Evolutionary conservation across 768 basidiomycete genomes (phyloP).

Genomic region (Phylloporus scabripes): DNA sequence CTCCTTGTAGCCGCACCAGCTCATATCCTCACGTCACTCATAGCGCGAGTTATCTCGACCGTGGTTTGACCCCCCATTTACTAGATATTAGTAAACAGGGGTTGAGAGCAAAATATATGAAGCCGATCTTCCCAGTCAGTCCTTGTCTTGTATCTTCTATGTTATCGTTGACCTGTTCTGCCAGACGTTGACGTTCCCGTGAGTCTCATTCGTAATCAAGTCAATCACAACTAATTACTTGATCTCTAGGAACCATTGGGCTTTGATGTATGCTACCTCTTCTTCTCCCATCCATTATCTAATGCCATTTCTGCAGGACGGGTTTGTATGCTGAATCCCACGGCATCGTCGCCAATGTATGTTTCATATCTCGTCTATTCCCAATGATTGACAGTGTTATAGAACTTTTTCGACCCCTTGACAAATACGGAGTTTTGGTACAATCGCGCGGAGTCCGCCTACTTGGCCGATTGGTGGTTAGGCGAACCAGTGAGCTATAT

Average conservation of each 20-base stretch:
- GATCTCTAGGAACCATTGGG: constrained; percentile 78
- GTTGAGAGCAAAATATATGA: constrained; percentile 81
- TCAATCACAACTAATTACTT: constrained; percentile 1
- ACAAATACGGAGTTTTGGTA: constrained; percentile 65
- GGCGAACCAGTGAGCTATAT: constrained; percentile 77
- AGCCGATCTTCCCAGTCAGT: constrained; percentile 81
- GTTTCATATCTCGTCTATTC: constrained; percentile 11
- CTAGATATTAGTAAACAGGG: constrained; percentile 77
- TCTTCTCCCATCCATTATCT: neutral
- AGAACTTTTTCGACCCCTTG: constrained; percentile 87
- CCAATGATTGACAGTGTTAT: neutral
- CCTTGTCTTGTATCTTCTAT: constrained; percentile 24
- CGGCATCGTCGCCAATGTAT: constrained; percentile 84
- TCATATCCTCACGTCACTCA: constrained; percentile 3
- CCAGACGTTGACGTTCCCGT: constrained; percentile 89
- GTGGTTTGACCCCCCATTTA: constrained; percentile 79
- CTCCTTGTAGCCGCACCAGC: neutral
- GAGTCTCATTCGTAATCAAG: constrained; percentile 29
- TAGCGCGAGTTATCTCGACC: constrained; percentile 84
- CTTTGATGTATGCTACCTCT: constrained; percentile 54
- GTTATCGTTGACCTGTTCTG: constrained; percentile 1
- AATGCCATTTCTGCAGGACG: constrained; percentile 51
- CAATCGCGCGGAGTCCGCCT: constrained; percentile 52
- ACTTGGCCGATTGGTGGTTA: constrained; percentile 76
- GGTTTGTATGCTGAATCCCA: constrained; percentile 87